Base-by-base conservation (phyloP, 768 basidiomycete species). In the Trametes cingulata region DNA sequence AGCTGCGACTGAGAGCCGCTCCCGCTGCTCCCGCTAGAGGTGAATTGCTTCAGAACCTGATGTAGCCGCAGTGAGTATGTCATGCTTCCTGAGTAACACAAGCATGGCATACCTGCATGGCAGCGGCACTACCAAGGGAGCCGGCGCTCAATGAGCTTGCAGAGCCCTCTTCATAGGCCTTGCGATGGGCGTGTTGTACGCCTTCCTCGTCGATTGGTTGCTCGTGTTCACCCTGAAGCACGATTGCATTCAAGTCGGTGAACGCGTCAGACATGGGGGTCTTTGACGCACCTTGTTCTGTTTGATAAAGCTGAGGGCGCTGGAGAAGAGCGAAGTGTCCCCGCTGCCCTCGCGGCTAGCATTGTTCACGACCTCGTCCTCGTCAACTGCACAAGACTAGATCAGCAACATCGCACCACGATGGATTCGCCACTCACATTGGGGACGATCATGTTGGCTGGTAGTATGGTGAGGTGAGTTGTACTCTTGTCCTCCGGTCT, bases 51-150 rank as follows among this genome's bases (percentile, higher is more conserved):
- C 59, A 92, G 70, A 7, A 79, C 79, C 86, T 91, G 68, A 46
- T 19, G 33, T n/a, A 9, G 8, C 24, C 15, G 8, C 13, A 24
- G 2, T 47, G 27, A 6, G 8, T 2, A 47, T 36, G 22, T n/a
- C 9, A 0, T 14, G 14, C 12, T 20, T 25, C 27, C 20, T 37
- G 37, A 2, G 54, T 35, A 52, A 1, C 35, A 17, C 43, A 43
- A 24, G 15, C 12, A 14, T 8, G 1, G 61, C 73, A 57, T 58
- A 85, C 88, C 79, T 90, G 81, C 63, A 91, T 62, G 14, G 92
- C 92, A 19, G 92, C 92, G 24, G 92, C 92, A 59, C 87, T 80
- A 19, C 91, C 91, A 60, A 93, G 72, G 14, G 84, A 78, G 27
- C 77, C 74, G 2, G 91, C 89, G 61, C 77, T 79, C 67, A 93